A percentile compares a stretch with the other conserved stretches of the same genome.
These are phyloP conservation scores for Vigna trinervia DNA, from an alignment of 306 rosid species.

Conservation along the genomic window DNA sequence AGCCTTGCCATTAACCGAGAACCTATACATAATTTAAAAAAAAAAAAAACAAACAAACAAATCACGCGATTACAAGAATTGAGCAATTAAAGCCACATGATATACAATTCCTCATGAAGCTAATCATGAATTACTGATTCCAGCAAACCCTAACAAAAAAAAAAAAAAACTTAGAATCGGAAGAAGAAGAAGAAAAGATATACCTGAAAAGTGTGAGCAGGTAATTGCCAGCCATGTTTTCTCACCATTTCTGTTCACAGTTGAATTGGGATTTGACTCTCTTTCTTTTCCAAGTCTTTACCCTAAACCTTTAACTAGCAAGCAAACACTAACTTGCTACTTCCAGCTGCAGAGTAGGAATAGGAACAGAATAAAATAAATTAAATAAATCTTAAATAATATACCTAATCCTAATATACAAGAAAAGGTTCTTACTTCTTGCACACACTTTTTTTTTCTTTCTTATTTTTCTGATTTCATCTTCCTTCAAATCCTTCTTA, in stretches of 20 bases:
- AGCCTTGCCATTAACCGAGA: background rate
- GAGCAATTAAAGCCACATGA: slow-evolving; percentile 4
- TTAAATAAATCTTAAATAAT: background rate
- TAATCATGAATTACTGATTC: slow-evolving; percentile 1
- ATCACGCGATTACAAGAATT: slow-evolving; percentile 37
- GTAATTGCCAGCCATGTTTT: slow-evolving; percentile 97
- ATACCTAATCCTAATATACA: slow-evolving; percentile 40
- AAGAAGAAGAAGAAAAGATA: slow-evolving; percentile 12
- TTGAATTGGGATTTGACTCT: slow-evolving; percentile 27
- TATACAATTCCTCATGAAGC: slow-evolving; percentile 8
- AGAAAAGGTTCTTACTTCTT: slow-evolving; percentile 3
- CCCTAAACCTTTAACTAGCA: slow-evolving; percentile 33
- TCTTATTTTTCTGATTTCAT: no score
- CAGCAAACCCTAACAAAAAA: slow-evolving; percentile 55
- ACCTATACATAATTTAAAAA: background rate
- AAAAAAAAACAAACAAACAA: background rate
- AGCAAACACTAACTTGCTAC: slow-evolving; percentile 32
- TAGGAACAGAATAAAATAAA: background rate
- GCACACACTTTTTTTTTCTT: background rate
- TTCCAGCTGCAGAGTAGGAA: slow-evolving; percentile 20
- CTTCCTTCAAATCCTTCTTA: background rate
- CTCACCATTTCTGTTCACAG: slow-evolving; percentile 69
- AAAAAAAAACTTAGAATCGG: background rate
- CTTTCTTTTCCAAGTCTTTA: background rate
- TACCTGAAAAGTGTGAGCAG: slow-evolving; percentile 99